Evolutionary conservation across 495 filamentous ascomycete species (phyloP).

Genomic region (Acidiella bohemica): DNA sequence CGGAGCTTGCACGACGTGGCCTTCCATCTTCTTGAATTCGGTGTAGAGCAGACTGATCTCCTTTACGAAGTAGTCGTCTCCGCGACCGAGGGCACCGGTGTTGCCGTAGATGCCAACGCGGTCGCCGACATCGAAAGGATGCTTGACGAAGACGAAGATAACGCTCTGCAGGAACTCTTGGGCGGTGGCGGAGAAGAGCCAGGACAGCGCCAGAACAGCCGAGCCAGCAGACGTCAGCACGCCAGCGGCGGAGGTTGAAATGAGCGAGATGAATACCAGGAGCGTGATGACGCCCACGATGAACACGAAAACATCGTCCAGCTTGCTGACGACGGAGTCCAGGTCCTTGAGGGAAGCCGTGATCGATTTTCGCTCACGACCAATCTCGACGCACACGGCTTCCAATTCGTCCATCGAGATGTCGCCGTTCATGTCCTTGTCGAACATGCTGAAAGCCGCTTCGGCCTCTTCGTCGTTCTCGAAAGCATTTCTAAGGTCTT

Average conservation of each 20-base stretch:
- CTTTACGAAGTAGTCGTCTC: slow-evolving; percentile 93
- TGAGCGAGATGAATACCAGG: slow-evolving; percentile 75
- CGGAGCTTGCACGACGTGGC: slow-evolving; percentile 87
- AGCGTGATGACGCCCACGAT: slow-evolving; percentile 65
- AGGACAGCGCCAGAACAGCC: slow-evolving; percentile 70
- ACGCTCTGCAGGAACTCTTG: slow-evolving; percentile 87
- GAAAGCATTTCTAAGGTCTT: slow-evolving; percentile 70
- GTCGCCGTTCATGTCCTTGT: slow-evolving; percentile 93
- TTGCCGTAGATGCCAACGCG: slow-evolving; percentile 86
- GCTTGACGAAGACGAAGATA: slow-evolving; percentile 95
- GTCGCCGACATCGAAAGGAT: slow-evolving; percentile 94
- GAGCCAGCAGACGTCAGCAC: slow-evolving; percentile 82
- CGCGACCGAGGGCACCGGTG: slow-evolving; percentile 57
- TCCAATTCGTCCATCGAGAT: slow-evolving; percentile 94
- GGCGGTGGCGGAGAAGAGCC: slow-evolving; percentile 83
- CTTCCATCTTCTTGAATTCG: slow-evolving; percentile 97
- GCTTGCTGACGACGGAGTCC: slow-evolving; percentile 85
- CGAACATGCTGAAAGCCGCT: slow-evolving; percentile 83
- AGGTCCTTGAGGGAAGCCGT: slow-evolving; percentile 88
- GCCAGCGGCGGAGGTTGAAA: slow-evolving; percentile 75
- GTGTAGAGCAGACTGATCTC: slow-evolving; percentile 91
- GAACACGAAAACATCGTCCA: slow-evolving; percentile 78
- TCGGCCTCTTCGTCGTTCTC: slow-evolving; percentile 79
- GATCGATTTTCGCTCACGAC: slow-evolving; percentile 87
- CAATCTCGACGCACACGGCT: slow-evolving; percentile 85